Evolutionary conservation across 176 grass and related monocot species (phyloP).

Genomic region (Oryza meridionalis): DNA sequence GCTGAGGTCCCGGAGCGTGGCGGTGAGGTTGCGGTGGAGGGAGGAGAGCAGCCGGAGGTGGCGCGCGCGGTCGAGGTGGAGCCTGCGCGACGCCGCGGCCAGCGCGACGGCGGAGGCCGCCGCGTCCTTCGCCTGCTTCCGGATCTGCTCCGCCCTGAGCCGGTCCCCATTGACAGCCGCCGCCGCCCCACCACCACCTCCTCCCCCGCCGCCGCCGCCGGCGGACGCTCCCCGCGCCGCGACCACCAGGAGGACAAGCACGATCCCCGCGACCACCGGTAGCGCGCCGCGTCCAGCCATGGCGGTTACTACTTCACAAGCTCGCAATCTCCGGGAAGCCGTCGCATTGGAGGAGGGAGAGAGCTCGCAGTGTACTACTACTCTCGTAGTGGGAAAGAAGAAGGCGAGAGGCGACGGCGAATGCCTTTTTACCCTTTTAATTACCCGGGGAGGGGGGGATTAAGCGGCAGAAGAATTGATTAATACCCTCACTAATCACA

Average conservation of each 20-base stretch:
- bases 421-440: conserved; percentile 31
- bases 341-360: conserved; percentile 6
- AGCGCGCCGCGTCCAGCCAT: conserved; percentile 24
- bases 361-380: background rate
- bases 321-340: background rate
- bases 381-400: conserved; percentile 6
- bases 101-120: conserved; percentile 53
- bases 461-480: background rate
- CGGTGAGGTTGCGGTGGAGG: conserved; percentile 84
- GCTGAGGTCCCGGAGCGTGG: conserved; percentile 52
- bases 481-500: background rate
- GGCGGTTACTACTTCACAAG: background rate
- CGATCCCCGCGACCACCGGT: background rate
- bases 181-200: background rate
- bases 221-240: background rate
- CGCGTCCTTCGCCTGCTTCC: conserved; percentile 75
- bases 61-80: conserved; percentile 70
- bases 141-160: conserved; percentile 66
- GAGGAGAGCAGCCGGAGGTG: conserved; percentile 80
- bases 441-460: background rate
- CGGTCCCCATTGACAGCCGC: conserved; percentile 53
- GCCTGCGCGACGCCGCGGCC: conserved; percentile 62
- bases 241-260: conserved; percentile 9
- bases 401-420: background rate
- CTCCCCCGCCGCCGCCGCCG: background rate